Conservation (phyloP, 805 yeast species). For the Candida multigemmis region DNA sequence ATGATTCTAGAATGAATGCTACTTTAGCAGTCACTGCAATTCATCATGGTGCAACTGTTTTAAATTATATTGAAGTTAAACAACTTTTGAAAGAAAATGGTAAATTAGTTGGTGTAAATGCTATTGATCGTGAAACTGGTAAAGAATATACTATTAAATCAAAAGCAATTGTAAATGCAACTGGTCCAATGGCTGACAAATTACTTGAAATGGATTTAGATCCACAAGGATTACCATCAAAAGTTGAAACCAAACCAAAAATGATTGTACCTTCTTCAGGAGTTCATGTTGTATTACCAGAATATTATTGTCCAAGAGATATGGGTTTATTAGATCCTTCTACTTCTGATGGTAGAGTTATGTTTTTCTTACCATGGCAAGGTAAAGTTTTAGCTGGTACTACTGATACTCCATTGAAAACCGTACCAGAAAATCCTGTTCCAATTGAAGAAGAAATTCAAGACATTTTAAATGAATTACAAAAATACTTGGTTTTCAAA, state of each 20-base stretch:
- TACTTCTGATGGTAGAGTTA: slow-evolving; percentile 91
- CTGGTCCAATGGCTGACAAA: slow-evolving; percentile 87
- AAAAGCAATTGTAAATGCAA: slow-evolving; percentile 78
- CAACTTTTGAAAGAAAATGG: slow-evolving; percentile 62
- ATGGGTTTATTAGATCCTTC: slow-evolving; percentile 88
- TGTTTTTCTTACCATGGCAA: slow-evolving; percentile 97
- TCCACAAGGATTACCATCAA: slow-evolving; percentile 56
- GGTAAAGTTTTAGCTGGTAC: slow-evolving; percentile 95
- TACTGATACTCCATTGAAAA: slow-evolving; percentile 78
- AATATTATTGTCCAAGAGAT: slow-evolving; percentile 79
- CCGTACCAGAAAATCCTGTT: slow-evolving; percentile 65
- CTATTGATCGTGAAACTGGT: slow-evolving; percentile 63
- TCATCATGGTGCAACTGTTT: slow-evolving; percentile 79
- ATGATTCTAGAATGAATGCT: slow-evolving; percentile 86
- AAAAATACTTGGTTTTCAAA: slow-evolving; percentile 81
- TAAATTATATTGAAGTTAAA: slow-evolving; percentile 78
- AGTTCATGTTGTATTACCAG: slow-evolving; percentile 87
- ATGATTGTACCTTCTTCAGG: slow-evolving; percentile 95
- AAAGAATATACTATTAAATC: slow-evolving; percentile 54
- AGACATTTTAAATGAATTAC: slow-evolving; percentile 80
- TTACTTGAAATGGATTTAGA: slow-evolving; percentile 80
- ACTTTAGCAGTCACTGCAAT: slow-evolving; percentile 80
- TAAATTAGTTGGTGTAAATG: slow-evolving; percentile 67
- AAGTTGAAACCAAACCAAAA: slow-evolving; percentile 40
- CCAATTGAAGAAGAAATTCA: slow-evolving; percentile 85